These are phyloP conservation scores for Sherardia arvensis DNA, from an alignment of 257 asterid genomes.

Conservation along the genomic window DNA sequence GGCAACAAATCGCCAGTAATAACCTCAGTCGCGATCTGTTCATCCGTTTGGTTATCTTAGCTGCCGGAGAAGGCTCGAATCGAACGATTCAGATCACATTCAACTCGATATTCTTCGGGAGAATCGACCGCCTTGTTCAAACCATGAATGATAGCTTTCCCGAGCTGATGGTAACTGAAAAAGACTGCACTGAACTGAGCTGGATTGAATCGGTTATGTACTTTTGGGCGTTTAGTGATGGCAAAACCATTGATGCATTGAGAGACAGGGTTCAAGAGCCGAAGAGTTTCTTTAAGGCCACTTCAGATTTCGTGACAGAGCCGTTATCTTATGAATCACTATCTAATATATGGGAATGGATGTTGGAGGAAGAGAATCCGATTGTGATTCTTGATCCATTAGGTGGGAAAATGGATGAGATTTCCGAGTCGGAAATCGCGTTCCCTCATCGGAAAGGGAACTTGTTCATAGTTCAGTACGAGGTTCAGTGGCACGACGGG, in stretches of 20 bases:
- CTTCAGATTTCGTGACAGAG: constrained; percentile 36
- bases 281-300: constrained; percentile 34
- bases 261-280: constrained; percentile 19
- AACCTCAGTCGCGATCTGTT: constrained; percentile 29
- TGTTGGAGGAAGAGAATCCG: constrained; percentile 17
- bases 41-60: constrained; percentile 28
- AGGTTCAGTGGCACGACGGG: constrained; percentile 30
- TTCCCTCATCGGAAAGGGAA: constrained; percentile 51
- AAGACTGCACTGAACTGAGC: background rate
- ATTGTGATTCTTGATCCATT: constrained; percentile 40
- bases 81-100: constrained; percentile 18
- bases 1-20: constrained; percentile 30
- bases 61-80: background rate
- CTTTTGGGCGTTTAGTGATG: constrained; percentile 10
- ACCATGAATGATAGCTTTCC: background rate
- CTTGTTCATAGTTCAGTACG: constrained; percentile 32
- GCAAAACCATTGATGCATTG: constrained; percentile 16
- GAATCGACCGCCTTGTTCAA: background rate
- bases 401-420: constrained; percentile 41
- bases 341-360: constrained; percentile 13
- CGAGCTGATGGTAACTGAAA: background rate
- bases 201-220: background rate
- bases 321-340: constrained; percentile 24
- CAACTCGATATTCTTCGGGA: constrained; percentile 9
- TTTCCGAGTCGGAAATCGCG: constrained; percentile 24